A percentile compares a stretch with the other conserved stretches of the same genome.
These are phyloP conservation scores for Neopestalotiopsis sp. DNA, from an alignment of 2,329 filamentous ascomycete genomes.

Conservation along the genomic window DNA sequence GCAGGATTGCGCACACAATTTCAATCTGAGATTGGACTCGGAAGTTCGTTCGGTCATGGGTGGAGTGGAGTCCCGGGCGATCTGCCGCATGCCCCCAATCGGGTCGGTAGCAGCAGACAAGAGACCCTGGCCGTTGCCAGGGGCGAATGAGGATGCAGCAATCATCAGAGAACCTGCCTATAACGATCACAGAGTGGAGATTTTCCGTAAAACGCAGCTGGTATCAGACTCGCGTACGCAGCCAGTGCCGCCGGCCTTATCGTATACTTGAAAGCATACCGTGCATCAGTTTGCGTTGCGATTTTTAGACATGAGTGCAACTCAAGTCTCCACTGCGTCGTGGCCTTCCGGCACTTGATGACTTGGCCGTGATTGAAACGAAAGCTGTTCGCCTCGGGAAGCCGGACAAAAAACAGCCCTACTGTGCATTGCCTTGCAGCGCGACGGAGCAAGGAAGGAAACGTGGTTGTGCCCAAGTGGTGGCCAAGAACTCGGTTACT, in stretches of 20 bases:
- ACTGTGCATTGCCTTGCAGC: neutral
- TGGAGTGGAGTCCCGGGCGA: neutral
- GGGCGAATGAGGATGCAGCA: neutral
- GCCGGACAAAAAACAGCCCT: neutral
- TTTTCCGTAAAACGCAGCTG: slow-evolving; percentile 4
- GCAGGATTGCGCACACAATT: neutral
- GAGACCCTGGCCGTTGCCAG: neutral
- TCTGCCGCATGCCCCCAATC: neutral
- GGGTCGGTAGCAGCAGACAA: neutral
- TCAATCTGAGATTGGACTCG: neutral
- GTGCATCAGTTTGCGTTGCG: neutral
- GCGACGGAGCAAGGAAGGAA: neutral
- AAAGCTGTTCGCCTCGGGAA: neutral
- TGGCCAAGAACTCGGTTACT: neutral
- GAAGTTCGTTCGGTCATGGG: neutral
- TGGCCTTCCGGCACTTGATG: slow-evolving; percentile 1
- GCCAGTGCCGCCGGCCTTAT: neutral
- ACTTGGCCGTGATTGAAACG: neutral
- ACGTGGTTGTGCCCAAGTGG: neutral
- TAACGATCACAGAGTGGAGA: neutral
- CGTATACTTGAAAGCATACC: neutral
- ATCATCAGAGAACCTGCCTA: neutral
- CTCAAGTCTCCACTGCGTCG: neutral
- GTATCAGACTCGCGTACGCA: neutral
- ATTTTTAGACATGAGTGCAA: neutral